Evolutionary conservation across 441 rosid species (phyloP).

Genomic region (Theobroma grandiflorum): DNA sequence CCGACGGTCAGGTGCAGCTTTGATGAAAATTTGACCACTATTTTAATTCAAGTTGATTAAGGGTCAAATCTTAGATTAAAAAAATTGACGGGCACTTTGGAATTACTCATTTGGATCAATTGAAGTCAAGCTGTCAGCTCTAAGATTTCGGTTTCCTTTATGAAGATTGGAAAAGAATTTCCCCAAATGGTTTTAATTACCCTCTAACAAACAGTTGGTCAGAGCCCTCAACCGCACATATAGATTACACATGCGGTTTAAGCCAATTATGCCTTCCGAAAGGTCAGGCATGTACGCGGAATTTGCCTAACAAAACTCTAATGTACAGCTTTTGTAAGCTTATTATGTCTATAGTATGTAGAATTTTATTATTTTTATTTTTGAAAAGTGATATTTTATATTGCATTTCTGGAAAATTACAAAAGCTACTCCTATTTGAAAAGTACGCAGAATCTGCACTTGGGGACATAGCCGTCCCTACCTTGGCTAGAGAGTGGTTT

Average conservation of each 20-base stretch:
- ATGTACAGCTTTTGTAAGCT: not conserved
- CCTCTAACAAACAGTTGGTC: not conserved
- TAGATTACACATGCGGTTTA: no score
- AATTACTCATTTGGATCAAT: not conserved
- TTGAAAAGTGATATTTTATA: no score
- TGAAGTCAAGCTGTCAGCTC: not conserved
- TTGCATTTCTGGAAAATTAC: no score
- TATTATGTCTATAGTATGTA: no score
- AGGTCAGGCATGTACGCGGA: not conserved
- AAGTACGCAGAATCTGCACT: no score
- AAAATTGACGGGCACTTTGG: not conserved
- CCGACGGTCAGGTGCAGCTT: not conserved
- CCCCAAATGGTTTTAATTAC: not conserved
- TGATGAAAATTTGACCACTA: conserved; percentile 6
- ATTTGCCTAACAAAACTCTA: not conserved
- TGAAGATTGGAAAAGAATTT: not conserved
- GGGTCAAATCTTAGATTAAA: conserved; percentile 21
- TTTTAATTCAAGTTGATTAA: conserved; percentile 4
- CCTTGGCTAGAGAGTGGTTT: no score
- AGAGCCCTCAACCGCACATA: not conserved
- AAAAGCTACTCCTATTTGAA: no score
- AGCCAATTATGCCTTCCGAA: not conserved
- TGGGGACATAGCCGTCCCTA: no score
- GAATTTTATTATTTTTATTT: no score
- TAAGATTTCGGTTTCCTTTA: not conserved